A percentile compares a stretch with the other conserved stretches of the same genome.
Conservation (phyloP, 2,329 filamentous ascomycete genomes). For the Phymatotrichopsis omnivora region DNA sequence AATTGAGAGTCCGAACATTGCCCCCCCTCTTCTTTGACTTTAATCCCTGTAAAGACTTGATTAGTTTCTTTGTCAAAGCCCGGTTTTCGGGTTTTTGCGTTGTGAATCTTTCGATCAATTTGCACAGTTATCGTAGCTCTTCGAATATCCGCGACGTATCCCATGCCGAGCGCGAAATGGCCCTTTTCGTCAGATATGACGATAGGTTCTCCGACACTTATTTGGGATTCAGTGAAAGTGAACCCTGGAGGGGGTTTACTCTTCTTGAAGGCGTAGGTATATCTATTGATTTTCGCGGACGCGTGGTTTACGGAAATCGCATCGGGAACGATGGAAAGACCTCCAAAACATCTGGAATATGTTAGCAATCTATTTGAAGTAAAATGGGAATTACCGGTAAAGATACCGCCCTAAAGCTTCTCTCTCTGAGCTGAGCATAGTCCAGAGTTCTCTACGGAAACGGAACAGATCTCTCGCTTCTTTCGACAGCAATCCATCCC, state of each 20-base stretch:
- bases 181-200: slow-evolving; percentile 94
- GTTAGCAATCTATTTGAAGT: slow-evolving; percentile 38
- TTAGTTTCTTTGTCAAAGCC: slow-evolving; percentile 69
- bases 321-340: slow-evolving; percentile 71
- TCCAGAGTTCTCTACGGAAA: slow-evolving; percentile 85
- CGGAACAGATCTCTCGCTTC: slow-evolving; percentile 88
- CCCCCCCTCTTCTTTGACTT: slow-evolving; percentile 52
- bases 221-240: slow-evolving; percentile 84
- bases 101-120: slow-evolving; percentile 82
- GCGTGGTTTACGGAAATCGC: slow-evolving; percentile 59
- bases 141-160: slow-evolving; percentile 70
- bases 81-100: slow-evolving; percentile 62
- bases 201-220: slow-evolving; percentile 77
- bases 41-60: slow-evolving; percentile 79
- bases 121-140: slow-evolving; percentile 72
- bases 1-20: slow-evolving; percentile 30
- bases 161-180: slow-evolving; percentile 88
- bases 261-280: slow-evolving; percentile 73
- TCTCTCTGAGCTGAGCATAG: slow-evolving; percentile 79
- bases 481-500: slow-evolving; percentile 85
- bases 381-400: background rate
- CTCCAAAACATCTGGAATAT: slow-evolving; percentile 81
- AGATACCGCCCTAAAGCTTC: slow-evolving; percentile 42
- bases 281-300: slow-evolving; percentile 80
- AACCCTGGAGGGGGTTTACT: slow-evolving; percentile 44